Conservation (phyloP, 768 basidiomycete species). For the Melanogaster broomeanus region DNA sequence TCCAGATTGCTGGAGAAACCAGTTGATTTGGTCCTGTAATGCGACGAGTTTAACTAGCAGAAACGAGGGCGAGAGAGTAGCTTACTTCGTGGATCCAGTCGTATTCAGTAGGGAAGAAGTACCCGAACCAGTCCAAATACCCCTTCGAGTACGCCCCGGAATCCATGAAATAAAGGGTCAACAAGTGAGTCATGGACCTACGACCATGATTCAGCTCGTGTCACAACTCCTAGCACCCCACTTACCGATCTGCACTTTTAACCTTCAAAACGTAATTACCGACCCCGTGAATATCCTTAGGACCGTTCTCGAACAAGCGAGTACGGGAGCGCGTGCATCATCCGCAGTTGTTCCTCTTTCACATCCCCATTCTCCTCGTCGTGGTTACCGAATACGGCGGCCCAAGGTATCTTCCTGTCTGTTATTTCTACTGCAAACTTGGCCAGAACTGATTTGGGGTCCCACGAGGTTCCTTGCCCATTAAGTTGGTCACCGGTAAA, state of each 20-base stretch:
- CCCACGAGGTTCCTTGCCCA: slow-evolving; percentile 89
- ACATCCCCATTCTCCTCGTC: slow-evolving; percentile 71
- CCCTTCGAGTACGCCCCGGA: slow-evolving; percentile 77
- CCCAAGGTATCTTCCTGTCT: slow-evolving; percentile 82
- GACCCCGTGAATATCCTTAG: slow-evolving; percentile 81
- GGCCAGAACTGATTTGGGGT: slow-evolving; percentile 81
- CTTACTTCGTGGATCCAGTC: slow-evolving; percentile 80
- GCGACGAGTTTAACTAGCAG: not conserved
- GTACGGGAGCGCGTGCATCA: slow-evolving; percentile 83
- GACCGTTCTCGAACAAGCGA: slow-evolving; percentile 80
- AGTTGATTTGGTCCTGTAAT: slow-evolving; percentile 74
- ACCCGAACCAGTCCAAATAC: slow-evolving; percentile 56
- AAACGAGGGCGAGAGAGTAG: not conserved
- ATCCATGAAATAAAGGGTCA: slow-evolving; percentile 91
- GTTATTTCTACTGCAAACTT: slow-evolving; percentile 84
- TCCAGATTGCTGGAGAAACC: slow-evolving; percentile 86
- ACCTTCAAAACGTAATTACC: slow-evolving; percentile 93
- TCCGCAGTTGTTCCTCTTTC: slow-evolving; percentile 64
- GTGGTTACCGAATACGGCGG: slow-evolving; percentile 93
- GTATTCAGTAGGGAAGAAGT: slow-evolving; percentile 69
- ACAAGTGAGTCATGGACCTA: slow-evolving; percentile 84
- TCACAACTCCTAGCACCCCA: slow-evolving; percentile 10
- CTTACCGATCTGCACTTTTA: slow-evolving; percentile 80
- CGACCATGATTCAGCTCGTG: slow-evolving; percentile 7
- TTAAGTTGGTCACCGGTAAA: slow-evolving; percentile 95